Evolutionary conservation across 345 rosid species (phyloP).

Genomic region (Gossypium bickii): DNA sequence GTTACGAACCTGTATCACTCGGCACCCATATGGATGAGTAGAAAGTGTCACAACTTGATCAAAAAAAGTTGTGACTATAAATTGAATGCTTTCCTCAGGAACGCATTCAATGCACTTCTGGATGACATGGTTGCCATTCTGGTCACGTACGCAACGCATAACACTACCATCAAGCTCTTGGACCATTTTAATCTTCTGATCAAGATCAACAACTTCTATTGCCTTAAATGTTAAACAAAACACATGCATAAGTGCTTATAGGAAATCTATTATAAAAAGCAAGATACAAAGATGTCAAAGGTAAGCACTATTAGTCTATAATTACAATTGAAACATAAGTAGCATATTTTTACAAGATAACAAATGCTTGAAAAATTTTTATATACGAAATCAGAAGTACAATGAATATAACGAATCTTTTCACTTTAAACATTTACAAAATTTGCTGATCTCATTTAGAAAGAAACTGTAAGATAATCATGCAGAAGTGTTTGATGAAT

Average conservation of each 20-base stretch:
- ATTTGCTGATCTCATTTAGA: neutral
- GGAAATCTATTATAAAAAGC: neutral
- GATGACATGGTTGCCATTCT: conserved; percentile 68
- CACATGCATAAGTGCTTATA: conserved; percentile 1
- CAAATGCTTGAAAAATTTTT: neutral
- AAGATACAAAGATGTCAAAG: neutral
- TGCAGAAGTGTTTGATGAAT: neutral
- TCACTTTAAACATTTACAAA: neutral
- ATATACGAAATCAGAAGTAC: neutral
- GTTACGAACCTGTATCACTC: conserved; percentile 53
- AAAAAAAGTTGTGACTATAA: conserved; percentile 45
- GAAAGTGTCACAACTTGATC: conserved; percentile 55
- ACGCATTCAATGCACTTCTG: conserved; percentile 68
- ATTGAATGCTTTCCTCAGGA: conserved; percentile 51
- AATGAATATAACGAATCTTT: neutral
- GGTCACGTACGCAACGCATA: conserved; percentile 65
- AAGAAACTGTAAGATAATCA: neutral
- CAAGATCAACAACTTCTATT: conserved; percentile 57
- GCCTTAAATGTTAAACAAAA: conserved; percentile 35
- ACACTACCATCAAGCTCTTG: conserved; percentile 55
- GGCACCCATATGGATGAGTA: conserved; percentile 66
- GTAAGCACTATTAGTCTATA: neutral
- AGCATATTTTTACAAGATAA: neutral
- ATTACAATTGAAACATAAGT: neutral
- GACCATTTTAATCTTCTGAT: conserved; percentile 63